Base-by-base conservation (phyloP, 2,329 filamentous ascomycete genomes). In the Penicillium sp. region DNA sequence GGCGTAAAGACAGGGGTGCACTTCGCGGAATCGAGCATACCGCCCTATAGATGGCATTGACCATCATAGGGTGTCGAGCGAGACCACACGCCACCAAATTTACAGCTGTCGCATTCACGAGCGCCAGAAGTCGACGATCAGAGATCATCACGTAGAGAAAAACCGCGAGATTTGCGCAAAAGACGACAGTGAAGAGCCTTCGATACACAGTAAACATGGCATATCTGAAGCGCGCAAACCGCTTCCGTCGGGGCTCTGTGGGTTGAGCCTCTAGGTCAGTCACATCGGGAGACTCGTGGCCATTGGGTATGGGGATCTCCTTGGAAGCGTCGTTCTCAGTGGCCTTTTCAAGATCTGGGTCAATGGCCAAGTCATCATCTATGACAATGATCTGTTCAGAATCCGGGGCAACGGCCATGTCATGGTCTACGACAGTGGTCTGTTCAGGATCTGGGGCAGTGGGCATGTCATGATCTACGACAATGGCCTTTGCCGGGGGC, bases 41-140 rank as follows among this genome's bases (percentile, higher is more conserved):
- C 16, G 74, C 59, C 53, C 70, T 65, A 65, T 81, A 82, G 38
- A 82, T 72, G 11, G 71, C 64, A 64, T 82, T 82, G 66, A 83
- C 76, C 24, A 82, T 71, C 57, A 81, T 70, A 50, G 81, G 80
- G 62, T 82, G 80, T 57, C 81, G 78, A 49, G 81, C 76, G 26
- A 81, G 64, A 48, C 81, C 74, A 35, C 77, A 76, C 1, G 73
- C 74, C 3, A 78, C 67, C 50, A 82, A 61, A 61, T 82, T 83
- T 24, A 72, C 70, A 14, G 76, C 72, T 2, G 74, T 67, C 5
- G 76, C 77, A 48, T 78, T 75, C 35, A 76, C 74, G 31, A 77
- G 63, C 1, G 69, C 69, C 24, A 74, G 55, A 1, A 76, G 63
- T 32, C 66, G 67, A 37, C 70, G 70, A 46, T 74, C 65, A 34